Evolutionary conservation across 345 rosid genomes (phyloP), one percentile per base, ranked within the genome.

Genomic region (Isatis tinctoria): DNA sequence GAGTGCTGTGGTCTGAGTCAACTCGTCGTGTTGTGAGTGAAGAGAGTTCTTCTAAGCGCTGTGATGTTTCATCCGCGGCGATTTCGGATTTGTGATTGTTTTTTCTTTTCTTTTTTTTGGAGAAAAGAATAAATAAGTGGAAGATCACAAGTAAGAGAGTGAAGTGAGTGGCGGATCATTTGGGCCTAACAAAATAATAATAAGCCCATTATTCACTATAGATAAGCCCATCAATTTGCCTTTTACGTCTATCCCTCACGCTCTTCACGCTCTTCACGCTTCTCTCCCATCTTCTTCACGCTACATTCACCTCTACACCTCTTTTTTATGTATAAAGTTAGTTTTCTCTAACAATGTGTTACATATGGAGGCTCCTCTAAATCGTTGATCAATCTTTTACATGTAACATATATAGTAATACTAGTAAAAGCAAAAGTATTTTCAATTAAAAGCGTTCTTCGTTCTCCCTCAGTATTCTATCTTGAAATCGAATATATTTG

Each of bases 1-100:
- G 69, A 41, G 3, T 0, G 57, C 10, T 45, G 6, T 61, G 49
- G 17, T 61, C 70, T 39, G 67, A 67, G 78, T 69, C 65, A 69
- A 69, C 27, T 62, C 68, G 70, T 49, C 68, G 67, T 26, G 2
- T 27, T 47, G 65, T 45, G 49, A 54, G 58, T 1, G 37, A 28
- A 5, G 41, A 62, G 63, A 39, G 41, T 39, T 51, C 43, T n/a
- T n/a, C n/a, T 45, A 33, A 32, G 65, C 64, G 40, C 37, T 22
- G 48, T 43, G 36, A 14, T 2, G 37, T 44, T 58, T 14, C 57
- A 68, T 40, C n/a, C n/a, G n/a, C n/a, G n/a, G n/a, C n/a, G n/a
- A n/a, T n/a, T n/a, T n/a, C n/a, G 73, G 36, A 58, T 70, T 70
- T 54, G 41, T 22, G 45, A 13, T 22, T 20, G 2, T 4, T 32